Percentiles rank a stretch among this genome's conserved stretches.
phyloP scores from a whole-genome alignment of 176 grass and related monocot genomes.

The Hsuehochloa calcarea region DNA sequence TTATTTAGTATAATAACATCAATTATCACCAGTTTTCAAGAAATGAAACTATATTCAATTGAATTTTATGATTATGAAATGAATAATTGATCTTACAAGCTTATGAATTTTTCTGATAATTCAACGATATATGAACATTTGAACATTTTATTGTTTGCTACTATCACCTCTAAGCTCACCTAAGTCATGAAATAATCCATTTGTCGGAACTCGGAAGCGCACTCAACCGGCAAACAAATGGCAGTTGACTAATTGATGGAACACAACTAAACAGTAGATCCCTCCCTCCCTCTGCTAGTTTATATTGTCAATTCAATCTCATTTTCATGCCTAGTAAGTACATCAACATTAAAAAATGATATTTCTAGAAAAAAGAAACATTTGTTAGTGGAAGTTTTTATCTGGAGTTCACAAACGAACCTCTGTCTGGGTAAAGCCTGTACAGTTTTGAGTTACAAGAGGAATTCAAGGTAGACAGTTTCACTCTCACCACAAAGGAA shows the following conservation, averaged over 20 bases:
- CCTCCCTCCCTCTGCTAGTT: not conserved
- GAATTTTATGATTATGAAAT: not conserved
- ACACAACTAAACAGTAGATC: not conserved
- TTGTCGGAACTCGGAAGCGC: not conserved
- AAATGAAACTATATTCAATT: not conserved
- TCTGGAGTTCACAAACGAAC: not conserved
- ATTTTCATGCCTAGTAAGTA: not conserved
- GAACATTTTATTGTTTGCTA: constrained; percentile 3
- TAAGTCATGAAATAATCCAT: not conserved
- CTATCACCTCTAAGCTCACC: not conserved
- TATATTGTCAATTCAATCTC: not conserved
- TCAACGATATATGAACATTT: not conserved
- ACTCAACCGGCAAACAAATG: not conserved
- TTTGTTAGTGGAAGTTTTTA: not conserved
- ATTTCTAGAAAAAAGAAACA: not conserved
- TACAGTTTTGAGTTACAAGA: not conserved
- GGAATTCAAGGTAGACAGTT: not conserved
- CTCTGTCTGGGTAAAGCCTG: not conserved
- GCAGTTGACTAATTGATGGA: not conserved
- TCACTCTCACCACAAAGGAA: not conserved
- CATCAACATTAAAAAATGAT: not conserved
- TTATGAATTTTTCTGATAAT: not conserved
- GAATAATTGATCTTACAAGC: not conserved
- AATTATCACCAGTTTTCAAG: not conserved
- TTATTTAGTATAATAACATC: constrained; percentile 9